These are phyloP conservation scores for Penicillium manginii DNA, from an alignment of 495 filamentous ascomycete species.

Conservation along the genomic window DNA sequence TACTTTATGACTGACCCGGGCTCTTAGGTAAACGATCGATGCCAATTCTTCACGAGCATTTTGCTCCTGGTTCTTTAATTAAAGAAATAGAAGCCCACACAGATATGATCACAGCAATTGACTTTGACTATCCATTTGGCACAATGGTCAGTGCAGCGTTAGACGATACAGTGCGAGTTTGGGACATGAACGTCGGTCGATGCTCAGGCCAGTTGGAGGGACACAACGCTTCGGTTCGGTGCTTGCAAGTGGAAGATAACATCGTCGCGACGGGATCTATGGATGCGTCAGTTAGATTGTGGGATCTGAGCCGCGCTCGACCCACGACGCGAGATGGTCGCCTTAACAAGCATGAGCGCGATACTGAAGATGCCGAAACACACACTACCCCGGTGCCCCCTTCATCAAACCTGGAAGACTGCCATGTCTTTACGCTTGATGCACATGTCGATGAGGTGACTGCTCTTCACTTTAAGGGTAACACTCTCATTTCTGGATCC, in stretches of 20 bases:
- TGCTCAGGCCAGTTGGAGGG: constrained; percentile 91
- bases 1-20: constrained; percentile 13
- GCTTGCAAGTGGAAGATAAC: constrained; percentile 94
- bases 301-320: constrained; percentile 81
- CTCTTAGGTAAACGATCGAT: constrained; percentile 73
- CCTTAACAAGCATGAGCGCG: constrained; percentile 66
- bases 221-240: constrained; percentile 90
- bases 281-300: constrained; percentile 93
- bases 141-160: constrained; percentile 93
- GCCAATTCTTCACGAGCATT: constrained; percentile 94
- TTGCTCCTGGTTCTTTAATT: constrained; percentile 87
- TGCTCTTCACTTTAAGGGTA: constrained; percentile 83
- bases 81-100: constrained; percentile 85
- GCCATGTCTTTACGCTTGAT: constrained; percentile 81
- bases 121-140: constrained; percentile 95
- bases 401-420: constrained; percentile 79
- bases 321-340: constrained; percentile 60
- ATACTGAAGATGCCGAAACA: constrained; percentile 63
- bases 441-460: constrained; percentile 95
- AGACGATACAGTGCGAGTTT: constrained; percentile 96
- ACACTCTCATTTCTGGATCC: constrained; percentile 92
- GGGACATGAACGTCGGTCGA: constrained; percentile 91
- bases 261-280: constrained; percentile 93
- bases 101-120: constrained; percentile 86
- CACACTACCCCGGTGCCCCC: constrained; percentile 58